These are phyloP conservation scores for Eimeria sp. DNA, from an alignment of 169 alveolate species.

Conservation along the genomic window DNA sequence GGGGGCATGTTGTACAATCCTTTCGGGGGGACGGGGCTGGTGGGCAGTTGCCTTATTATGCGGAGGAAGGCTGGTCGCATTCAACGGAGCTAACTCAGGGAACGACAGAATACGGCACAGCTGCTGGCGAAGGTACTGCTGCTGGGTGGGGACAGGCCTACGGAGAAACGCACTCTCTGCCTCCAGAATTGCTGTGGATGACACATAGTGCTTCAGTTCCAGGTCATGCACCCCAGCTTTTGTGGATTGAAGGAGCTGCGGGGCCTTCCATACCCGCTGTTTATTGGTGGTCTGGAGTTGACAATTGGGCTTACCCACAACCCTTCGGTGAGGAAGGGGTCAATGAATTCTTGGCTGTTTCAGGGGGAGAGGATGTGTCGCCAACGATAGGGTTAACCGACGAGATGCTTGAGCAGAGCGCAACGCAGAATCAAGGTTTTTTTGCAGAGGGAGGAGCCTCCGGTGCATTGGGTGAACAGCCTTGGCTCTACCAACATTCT, in stretches of 20 bases:
- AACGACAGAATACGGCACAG: not conserved
- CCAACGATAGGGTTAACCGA: not conserved
- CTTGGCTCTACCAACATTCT: not conserved
- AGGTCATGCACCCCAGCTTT: too few relatives aligned
- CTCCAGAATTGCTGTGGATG: too few relatives aligned
- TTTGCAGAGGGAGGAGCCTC: not conserved
- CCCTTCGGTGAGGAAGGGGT: not conserved
- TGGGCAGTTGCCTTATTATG: not conserved
- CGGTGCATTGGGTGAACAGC: not conserved
- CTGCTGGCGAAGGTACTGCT: not conserved
- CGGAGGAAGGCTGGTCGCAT: not conserved
- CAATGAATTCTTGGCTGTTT: not conserved
- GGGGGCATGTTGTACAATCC: not conserved
- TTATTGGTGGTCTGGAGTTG: not conserved
- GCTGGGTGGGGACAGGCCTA: too few relatives aligned
- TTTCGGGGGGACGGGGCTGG: not conserved
- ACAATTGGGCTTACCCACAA: not conserved
- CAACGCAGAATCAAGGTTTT: not conserved
- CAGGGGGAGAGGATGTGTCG: not conserved
- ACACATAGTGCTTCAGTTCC: too few relatives aligned
- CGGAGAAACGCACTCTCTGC: too few relatives aligned
- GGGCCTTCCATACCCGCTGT: not conserved
- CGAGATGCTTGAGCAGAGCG: not conserved
- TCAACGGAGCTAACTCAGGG: not conserved
- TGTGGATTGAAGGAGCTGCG: too few relatives aligned